phyloP scores from a whole-genome alignment of 2,329 filamentous ascomycete genomes.

The Xylaria sp. region DNA sequence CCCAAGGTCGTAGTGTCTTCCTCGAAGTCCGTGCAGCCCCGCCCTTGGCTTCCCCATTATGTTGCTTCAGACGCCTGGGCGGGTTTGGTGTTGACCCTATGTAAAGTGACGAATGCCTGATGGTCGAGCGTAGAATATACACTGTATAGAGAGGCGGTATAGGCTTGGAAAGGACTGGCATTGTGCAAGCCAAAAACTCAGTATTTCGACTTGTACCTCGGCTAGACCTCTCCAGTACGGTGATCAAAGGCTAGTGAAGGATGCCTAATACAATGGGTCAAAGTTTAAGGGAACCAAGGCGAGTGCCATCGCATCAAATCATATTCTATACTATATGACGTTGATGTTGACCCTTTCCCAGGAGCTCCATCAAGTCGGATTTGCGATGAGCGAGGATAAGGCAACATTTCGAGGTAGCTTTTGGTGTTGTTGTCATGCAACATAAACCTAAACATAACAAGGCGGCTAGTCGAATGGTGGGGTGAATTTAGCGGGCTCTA shows the following conservation, averaged over 20 bases:
- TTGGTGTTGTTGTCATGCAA: background rate
- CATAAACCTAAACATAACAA: too few species aligned
- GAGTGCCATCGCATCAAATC: constrained; percentile 19
- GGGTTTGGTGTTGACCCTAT: constrained; percentile 93
- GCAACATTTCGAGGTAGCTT: background rate
- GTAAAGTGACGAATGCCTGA: constrained; percentile 75
- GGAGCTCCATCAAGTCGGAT: background rate
- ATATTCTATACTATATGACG: background rate
- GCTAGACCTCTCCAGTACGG: too few species aligned
- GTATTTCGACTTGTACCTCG: too few species aligned
- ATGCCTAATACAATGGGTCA: constrained; percentile 1
- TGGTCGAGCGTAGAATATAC: constrained; percentile 86
- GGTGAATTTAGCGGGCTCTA: background rate
- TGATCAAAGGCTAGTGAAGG: too few species aligned
- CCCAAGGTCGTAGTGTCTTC: constrained; percentile 78
- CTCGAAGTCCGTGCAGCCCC: constrained; percentile 80
- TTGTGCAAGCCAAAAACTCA: constrained; percentile 33
- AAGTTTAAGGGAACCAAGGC: background rate
- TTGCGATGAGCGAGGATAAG: background rate
- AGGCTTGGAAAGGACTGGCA: constrained; percentile 54
- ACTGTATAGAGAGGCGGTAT: constrained; percentile 93
- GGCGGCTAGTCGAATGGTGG: background rate
- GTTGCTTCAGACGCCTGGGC: constrained; percentile 81
- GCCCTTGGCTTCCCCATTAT: constrained; percentile 84
- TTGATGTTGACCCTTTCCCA: too few species aligned